Evolutionary conservation across 345 rosid genomes (phyloP), one percentile per base, ranked within the genome.

Genomic region (Capsella bursapastoris): DNA sequence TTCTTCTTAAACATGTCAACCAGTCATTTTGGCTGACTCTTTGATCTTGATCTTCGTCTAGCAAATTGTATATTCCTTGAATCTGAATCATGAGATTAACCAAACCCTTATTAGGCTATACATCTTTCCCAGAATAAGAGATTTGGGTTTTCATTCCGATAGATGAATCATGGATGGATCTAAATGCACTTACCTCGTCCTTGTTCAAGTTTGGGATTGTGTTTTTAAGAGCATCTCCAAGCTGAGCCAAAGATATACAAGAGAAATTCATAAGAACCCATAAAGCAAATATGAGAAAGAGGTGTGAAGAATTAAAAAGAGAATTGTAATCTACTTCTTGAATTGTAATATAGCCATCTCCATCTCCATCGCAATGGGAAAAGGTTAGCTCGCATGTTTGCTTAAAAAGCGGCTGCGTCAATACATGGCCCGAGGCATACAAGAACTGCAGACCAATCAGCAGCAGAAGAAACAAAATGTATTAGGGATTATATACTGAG

Each of bases 341-440:
- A 72, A 85, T 79, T 8, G 84, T 81, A 62, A 88, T 81, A 71
- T 45, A 81, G 78, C 84, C 83, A 68, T 74, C 80, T 72, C 83
- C 84, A 70, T 73, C 79, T 4, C 47, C 49, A 56, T 84, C 82
- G 73, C 91, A 92, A 57, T 86, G 83, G 35, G 82, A 71, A 78
- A 89, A 89, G n/a, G 88, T 87, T 68, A 70, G 77, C 38, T 89
- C 97, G 69, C 98, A 89, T 55, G 87, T 82, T 79, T 82, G 88
- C 68, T 71, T 73, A 80, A 95, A 95, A 38, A 75, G 71, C 1
- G 96, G 96, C 57, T 67, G 91, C 57, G 74, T 85, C 85, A 83
- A 74, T 66, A 95, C 88, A 59, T 90, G 88, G 45, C 87, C 92
- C 31, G 96, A 88, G 47, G 86, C 97, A 81, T 73, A 89, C 80